These are phyloP conservation scores for Aspergillus pseudoglaucus DNA, from an alignment of 2,329 filamentous ascomycete species.

Conservation along the genomic window DNA sequence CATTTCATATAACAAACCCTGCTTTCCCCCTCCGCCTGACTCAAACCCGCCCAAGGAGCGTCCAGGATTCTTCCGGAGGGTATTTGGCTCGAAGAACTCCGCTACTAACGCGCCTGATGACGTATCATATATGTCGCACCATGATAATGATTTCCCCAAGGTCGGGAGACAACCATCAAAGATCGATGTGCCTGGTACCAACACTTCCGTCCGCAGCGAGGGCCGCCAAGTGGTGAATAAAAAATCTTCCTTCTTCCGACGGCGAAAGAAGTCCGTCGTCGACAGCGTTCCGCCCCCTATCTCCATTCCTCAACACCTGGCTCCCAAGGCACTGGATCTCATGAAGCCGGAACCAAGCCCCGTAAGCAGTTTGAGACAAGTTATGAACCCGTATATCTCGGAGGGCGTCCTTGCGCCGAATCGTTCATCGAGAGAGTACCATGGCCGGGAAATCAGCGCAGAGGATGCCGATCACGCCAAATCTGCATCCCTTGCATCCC, in stretches of 20 bases:
- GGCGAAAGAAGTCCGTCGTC: constrained; percentile 81
- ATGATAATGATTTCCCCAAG: constrained; percentile 21
- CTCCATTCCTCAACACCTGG: constrained; percentile 39
- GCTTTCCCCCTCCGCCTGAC: constrained; percentile 33
- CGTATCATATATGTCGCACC: constrained; percentile 17
- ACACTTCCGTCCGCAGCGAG: constrained; percentile 24
- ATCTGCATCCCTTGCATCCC: constrained; percentile 10
- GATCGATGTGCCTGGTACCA: constrained; percentile 15
- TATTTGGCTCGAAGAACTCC: constrained; percentile 68
- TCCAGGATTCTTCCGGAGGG: constrained; percentile 84
- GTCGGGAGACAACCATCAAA: constrained; percentile 21
- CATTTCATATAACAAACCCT: constrained; percentile 46
- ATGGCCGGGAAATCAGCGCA: constrained; percentile 13
- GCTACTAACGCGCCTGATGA: constrained; percentile 12
- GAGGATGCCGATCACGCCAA: constrained; percentile 14
- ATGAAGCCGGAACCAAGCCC: constrained; percentile 49
- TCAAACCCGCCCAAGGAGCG: constrained; percentile 56
- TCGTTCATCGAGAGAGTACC: constrained; percentile 16
- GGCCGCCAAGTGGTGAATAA: constrained; percentile 68
- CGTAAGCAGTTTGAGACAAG: constrained; percentile 72
- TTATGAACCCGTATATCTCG: constrained; percentile 76
- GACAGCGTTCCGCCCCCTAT: constrained; percentile 59
- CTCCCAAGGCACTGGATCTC: constrained; percentile 27
- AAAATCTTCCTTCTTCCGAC: constrained; percentile 85
- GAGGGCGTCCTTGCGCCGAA: constrained; percentile 19